Evolutionary conservation across 345 rosid genomes (phyloP), one percentile per base, ranked within the genome.

Genomic region (Heritiera littoralis): DNA sequence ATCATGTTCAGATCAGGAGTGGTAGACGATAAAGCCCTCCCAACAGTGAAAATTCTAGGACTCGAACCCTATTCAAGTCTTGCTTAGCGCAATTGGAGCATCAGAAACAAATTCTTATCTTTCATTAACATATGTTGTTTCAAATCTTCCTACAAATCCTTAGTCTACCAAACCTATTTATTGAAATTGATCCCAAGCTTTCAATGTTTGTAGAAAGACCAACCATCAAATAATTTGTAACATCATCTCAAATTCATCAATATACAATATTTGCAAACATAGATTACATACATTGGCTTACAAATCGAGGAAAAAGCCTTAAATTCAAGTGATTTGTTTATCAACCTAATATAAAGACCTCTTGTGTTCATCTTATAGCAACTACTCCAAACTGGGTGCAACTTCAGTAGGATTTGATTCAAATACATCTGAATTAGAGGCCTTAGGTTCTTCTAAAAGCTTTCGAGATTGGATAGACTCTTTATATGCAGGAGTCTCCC

Each of bases 331-430:
- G 49, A 63, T 55, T 64, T 41, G 40, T 64, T 48, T 52, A 76
- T 65, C 79, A 52, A 40, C 43, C 12, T 40, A 64, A 56, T 59
- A 74, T 7, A 75, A 40, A 15, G 52, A n/a, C 63, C 54, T 23
- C 64, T 76, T 52, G 28, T 43, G 48, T 66, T 9, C 71, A 66
- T 75, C 11, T 55, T 35, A 71, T 23, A 51, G 46, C 6, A 41
- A 81, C 88, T 90, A 93, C 38, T 95, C 97, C 90, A 92, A 87
- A 85, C 93, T 91, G 74, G 95, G 98, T 1, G 97, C 97, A 80
- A 92, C 94, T 86, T 95, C 98, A 5, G 96, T 92, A 20, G 97
- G 98, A 76, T 92, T 95, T 32, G 95, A 93, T 80, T 95, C 98
- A 0, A 95, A 93, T 48, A 91, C 91, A 81, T 95, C 95, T 2